A percentile compares a stretch with the other conserved stretches of the same genome.
Conservation (phyloP, 768 basidiomycete genomes). For the Mycena indigotica region DNA sequence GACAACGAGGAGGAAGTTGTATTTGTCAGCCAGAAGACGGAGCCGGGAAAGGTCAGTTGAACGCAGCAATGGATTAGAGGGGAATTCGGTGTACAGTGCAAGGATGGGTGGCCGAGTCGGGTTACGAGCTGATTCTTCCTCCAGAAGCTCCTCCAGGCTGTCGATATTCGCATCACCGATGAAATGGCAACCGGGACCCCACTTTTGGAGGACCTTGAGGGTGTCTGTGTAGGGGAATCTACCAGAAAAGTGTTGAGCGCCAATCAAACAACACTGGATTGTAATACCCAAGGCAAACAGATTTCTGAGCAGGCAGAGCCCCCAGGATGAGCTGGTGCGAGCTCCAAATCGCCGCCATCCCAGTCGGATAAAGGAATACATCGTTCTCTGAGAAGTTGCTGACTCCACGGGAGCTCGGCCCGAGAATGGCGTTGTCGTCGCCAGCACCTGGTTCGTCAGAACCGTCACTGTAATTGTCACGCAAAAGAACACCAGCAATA, state of each 20-base stretch:
- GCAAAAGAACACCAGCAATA: constrained; percentile 82
- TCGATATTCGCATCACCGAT: constrained; percentile 81
- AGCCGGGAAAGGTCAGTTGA: constrained; percentile 77
- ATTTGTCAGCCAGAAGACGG: constrained; percentile 79
- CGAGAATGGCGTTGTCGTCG: constrained; percentile 47
- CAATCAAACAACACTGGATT: background rate
- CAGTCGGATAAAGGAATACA: constrained; percentile 83
- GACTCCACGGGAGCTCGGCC: constrained; percentile 71
- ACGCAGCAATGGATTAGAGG: constrained; percentile 92
- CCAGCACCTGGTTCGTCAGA: constrained; percentile 42
- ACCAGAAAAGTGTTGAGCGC: background rate
- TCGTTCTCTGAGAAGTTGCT: constrained; percentile 77
- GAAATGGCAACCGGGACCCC: constrained; percentile 94
- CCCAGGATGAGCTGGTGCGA: constrained; percentile 73
- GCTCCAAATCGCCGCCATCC: constrained; percentile 95
- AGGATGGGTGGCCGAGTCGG: constrained; percentile 62
- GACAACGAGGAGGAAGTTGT: constrained; percentile 84
- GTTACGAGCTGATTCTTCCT: constrained; percentile 39
- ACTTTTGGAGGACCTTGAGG: constrained; percentile 90
- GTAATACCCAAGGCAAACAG: constrained; percentile 90
- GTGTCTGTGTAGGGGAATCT: constrained; percentile 97
- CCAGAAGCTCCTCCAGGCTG: constrained; percentile 65
- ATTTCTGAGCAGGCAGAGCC: constrained; percentile 66
- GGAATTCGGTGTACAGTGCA: constrained; percentile 90
- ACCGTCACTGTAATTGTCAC: constrained; percentile 50